Evolutionary conservation across 2,329 filamentous ascomycete genomes (phyloP), one percentile per base, ranked within the genome.

Genomic region (Aureobasidium zeae): DNA sequence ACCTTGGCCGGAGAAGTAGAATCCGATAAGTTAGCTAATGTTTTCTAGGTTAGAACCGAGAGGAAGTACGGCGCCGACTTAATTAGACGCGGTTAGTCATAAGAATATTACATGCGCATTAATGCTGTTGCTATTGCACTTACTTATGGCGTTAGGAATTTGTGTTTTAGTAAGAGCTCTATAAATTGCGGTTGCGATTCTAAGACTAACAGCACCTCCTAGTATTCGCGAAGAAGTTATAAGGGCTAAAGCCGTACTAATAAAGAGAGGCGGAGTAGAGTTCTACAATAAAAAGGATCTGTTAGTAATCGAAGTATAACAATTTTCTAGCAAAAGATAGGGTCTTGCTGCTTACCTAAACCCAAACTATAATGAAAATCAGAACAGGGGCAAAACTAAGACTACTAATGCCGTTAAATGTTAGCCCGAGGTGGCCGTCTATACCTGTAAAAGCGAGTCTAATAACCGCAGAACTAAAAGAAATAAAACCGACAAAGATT

Each of bases 291-390:
- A n/a, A n/a, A n/a, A n/a, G n/a, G n/a, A n/a, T n/a, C n/a, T n/a
- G n/a, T n/a, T n/a, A n/a, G n/a, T n/a, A n/a, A n/a, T n/a, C n/a
- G n/a, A n/a, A n/a, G n/a, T n/a, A n/a, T n/a, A n/a, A n/a, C n/a
- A n/a, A n/a, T n/a, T n/a, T n/a, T n/a, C n/a, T n/a, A n/a, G n/a
- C n/a, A n/a, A n/a, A n/a, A n/a, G n/a, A n/a, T n/a, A n/a, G n/a
- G n/a, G n/a, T n/a, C n/a, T n/a, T n/a, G n/a, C n/a, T n/a, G n/a
- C n/a, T n/a, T n/a, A n/a, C n/a, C n/a, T n/a, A 28, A 10, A 41
- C 37, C 37, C 37, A 41, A 15, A 41, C 37, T 28, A 41, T 41
- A 10, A 41, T 41, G 19, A 41, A 24, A 12, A 41, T 41, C 28
- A 41, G 13, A 15, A 41, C 37, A 9, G 37, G 37, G 8, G 37